Percentiles rank a stretch among this genome's conserved stretches.
Conservation (phyloP, 1,139 yeast genomes). For the Kluyveromyces sp. region DNA sequence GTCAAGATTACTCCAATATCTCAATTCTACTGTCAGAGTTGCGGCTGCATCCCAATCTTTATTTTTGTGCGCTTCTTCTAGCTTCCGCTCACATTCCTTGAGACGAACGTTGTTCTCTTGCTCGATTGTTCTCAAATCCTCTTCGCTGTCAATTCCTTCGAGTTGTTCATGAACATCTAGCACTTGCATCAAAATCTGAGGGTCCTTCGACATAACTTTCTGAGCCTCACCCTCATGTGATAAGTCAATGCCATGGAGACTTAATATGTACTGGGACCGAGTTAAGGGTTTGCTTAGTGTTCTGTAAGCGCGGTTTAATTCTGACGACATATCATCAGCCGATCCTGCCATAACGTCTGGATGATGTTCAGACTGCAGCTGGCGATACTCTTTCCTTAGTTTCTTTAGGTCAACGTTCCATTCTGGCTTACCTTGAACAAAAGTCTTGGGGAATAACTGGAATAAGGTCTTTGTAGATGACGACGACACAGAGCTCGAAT, state of each 20-base stretch:
- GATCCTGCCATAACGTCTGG: conserved; percentile 57
- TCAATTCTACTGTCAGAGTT: conserved; percentile 60
- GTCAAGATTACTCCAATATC: conserved; percentile 79
- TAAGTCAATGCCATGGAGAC: conserved; percentile 39
- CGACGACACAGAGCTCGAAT: background rate
- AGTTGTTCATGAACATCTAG: conserved; percentile 75
- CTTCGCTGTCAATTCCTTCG: conserved; percentile 53
- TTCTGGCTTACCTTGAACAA: conserved; percentile 61
- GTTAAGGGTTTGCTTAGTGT: conserved; percentile 62
- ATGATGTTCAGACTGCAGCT: conserved; percentile 65
- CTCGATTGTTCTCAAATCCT: conserved; percentile 49
- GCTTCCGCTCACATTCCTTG: conserved; percentile 32
- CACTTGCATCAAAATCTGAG: conserved; percentile 60
- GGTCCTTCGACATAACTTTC: conserved; percentile 38
- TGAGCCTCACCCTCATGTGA: conserved; percentile 33
- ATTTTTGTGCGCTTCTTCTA: conserved; percentile 32
- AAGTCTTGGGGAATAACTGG: conserved; percentile 65
- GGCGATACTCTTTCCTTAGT: conserved; percentile 68
- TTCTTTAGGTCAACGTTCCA: conserved; percentile 50
- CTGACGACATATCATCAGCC: conserved; percentile 30
- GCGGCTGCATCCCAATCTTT: conserved; percentile 45
- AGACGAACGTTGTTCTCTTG: conserved; percentile 53
- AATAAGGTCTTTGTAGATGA: conserved; percentile 35
- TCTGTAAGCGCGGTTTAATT: conserved; percentile 69
- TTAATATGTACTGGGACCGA: conserved; percentile 55